A percentile compares a stretch with the other conserved stretches of the same genome.
phyloP scores from a whole-genome alignment of 2,329 filamentous ascomycete genomes.

The Cordyceps cateniannulata region DNA sequence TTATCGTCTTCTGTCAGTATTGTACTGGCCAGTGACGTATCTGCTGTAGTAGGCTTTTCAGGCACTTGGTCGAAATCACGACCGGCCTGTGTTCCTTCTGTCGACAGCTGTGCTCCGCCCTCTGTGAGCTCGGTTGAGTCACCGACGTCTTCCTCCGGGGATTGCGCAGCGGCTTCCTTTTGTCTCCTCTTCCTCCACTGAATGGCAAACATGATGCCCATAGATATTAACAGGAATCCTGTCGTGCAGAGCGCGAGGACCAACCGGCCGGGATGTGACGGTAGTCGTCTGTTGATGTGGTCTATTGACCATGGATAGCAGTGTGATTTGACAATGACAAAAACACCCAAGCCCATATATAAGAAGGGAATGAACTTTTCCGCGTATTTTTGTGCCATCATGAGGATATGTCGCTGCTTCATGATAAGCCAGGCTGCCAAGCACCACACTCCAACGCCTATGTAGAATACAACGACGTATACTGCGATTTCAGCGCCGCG shows the following conservation, averaged over 20 bases:
- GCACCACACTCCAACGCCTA: conserved; percentile 27
- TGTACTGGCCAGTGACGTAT: neutral
- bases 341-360: conserved; percentile 27
- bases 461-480: conserved; percentile 27
- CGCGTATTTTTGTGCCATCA: conserved; percentile 21
- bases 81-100: neutral
- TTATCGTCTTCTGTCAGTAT: neutral
- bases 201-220: conserved; percentile 12
- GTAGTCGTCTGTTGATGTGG: conserved; percentile 20
- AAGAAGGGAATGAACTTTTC: conserved; percentile 23
- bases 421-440: conserved; percentile 24
- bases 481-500: conserved; percentile 25
- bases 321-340: conserved; percentile 25
- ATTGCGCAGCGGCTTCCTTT: neutral
- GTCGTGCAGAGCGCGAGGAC: conserved; percentile 16
- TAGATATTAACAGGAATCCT: conserved; percentile 11
- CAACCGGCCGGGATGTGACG: conserved; percentile 10
- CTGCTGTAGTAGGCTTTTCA: neutral
- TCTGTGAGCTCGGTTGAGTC: neutral
- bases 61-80: neutral
- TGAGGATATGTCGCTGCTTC: conserved; percentile 25
- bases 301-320: conserved; percentile 29
- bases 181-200: conserved; percentile 7
- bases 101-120: neutral
- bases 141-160: neutral